These are phyloP conservation scores for Penicillium aurantiogriseum DNA, from an alignment of 2,329 filamentous ascomycete species.

Conservation along the genomic window DNA sequence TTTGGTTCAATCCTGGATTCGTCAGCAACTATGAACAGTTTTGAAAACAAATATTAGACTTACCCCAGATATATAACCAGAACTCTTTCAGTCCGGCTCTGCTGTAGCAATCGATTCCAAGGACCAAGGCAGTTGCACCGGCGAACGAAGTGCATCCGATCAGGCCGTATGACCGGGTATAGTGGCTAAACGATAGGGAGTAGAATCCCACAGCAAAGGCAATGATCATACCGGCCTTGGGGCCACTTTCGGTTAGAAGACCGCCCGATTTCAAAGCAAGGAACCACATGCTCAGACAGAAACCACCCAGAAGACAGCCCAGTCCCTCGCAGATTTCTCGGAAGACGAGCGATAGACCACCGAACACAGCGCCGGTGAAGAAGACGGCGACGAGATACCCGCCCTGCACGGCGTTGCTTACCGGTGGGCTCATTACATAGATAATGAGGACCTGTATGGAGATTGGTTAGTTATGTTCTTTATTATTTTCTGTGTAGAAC, in stretches of 20 bases:
- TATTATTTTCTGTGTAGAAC: constrained; percentile 7
- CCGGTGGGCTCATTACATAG: constrained; percentile 80
- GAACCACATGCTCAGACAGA: constrained; percentile 87
- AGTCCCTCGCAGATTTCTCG: constrained; percentile 78
- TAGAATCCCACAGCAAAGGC: constrained; percentile 68
- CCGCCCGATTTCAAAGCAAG: constrained; percentile 74
- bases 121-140: constrained; percentile 72
- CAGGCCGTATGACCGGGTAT: constrained; percentile 74
- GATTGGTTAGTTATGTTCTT: neutral
- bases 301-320: constrained; percentile 84
- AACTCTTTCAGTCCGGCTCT: constrained; percentile 92
- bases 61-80: constrained; percentile 87
- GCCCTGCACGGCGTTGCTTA: constrained; percentile 74
- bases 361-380: constrained; percentile 70
- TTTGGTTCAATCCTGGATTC: constrained; percentile 63
- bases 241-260: constrained; percentile 60
- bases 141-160: constrained; percentile 76
- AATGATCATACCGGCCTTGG: constrained; percentile 73
- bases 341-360: constrained; percentile 73
- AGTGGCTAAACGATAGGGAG: constrained; percentile 72
- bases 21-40: constrained; percentile 8
- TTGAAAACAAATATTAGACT: constrained; percentile 22
- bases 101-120: constrained; percentile 90
- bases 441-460: constrained; percentile 65
- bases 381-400: constrained; percentile 79